These are phyloP conservation scores for Quercus bicolor DNA, from an alignment of 306 rosid species.

Conservation along the genomic window DNA sequence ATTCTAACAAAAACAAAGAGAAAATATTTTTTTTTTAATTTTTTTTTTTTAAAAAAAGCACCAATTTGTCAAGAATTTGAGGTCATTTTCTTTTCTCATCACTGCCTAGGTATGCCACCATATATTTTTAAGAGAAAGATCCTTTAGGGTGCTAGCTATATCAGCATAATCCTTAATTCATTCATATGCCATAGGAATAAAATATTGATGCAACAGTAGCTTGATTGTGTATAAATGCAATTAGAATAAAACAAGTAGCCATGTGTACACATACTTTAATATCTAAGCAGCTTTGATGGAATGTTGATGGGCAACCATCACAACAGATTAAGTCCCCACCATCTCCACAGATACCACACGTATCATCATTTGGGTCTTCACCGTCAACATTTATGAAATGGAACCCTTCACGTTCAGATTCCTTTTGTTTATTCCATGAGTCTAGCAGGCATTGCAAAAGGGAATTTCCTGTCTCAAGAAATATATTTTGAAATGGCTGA, in stretches of 20 bases:
- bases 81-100: neutral
- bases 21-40: too few relatives aligned
- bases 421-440: conserved; percentile 83
- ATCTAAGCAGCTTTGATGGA: conserved; percentile 87
- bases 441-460: conserved; percentile 84
- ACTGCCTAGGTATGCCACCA: neutral
- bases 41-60: neutral
- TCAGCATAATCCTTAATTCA: too few relatives aligned
- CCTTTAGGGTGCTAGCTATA: neutral
- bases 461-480: conserved; percentile 54
- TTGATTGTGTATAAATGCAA: neutral
- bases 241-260: neutral
- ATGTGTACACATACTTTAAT: conserved; percentile 51
- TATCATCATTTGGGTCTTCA: conserved; percentile 93
- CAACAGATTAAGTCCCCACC: conserved; percentile 96
- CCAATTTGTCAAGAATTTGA: conserved; percentile 13
- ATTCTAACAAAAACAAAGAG: too few relatives aligned
- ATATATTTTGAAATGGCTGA: conserved; percentile 61
- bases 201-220: neutral
- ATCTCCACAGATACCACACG: conserved; percentile 96
- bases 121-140: neutral
- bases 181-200: neutral
- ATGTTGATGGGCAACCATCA: conserved; percentile 95
- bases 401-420: conserved; percentile 57
- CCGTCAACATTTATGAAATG: conserved; percentile 66